Evolutionary conservation across 495 filamentous ascomycete species (phyloP).

Genomic region (Aspergillus olivimuriae): DNA sequence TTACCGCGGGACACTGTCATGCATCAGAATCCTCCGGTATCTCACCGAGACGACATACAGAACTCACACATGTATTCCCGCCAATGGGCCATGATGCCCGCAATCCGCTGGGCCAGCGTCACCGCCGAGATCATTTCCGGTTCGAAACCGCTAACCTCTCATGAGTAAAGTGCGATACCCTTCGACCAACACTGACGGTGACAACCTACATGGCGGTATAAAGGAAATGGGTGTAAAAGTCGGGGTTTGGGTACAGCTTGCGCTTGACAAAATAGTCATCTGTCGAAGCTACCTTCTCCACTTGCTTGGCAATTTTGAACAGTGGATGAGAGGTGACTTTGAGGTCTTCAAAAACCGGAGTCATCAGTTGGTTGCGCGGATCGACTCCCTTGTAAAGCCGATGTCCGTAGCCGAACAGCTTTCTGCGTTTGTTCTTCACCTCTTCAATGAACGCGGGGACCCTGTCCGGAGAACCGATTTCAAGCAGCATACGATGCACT

Average conservation of each 20-base stretch:
- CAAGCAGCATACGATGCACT: slow-evolving; percentile 41
- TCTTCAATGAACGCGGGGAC: slow-evolving; percentile 42
- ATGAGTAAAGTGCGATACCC: no score
- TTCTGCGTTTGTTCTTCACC: slow-evolving; percentile 45
- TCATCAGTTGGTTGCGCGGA: slow-evolving; percentile 40
- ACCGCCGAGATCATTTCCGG: slow-evolving; percentile 30
- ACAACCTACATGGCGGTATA: slow-evolving; percentile 43
- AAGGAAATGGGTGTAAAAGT: slow-evolving; percentile 52
- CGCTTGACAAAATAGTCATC: slow-evolving; percentile 48
- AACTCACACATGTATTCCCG: slow-evolving; percentile 35
- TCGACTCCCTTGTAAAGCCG: slow-evolving; percentile 50
- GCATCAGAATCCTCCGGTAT: slow-evolving; percentile 13
- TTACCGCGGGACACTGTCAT: slow-evolving; percentile 24
- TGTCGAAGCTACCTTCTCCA: slow-evolving; percentile 40
- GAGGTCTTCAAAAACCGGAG: no score
- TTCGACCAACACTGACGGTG: no score
- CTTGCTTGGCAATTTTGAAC: slow-evolving; percentile 42
- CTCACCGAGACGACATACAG: background rate
- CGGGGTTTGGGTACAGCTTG: slow-evolving; percentile 49
- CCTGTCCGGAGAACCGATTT: slow-evolving; percentile 38
- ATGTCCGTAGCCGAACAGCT: slow-evolving; percentile 56
- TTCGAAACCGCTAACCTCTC: slow-evolving; percentile 22
- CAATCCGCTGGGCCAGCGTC: slow-evolving; percentile 29
- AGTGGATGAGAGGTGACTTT: slow-evolving; percentile 37
- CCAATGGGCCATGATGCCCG: slow-evolving; percentile 40